These are phyloP conservation scores for Trypanosoma vivax DNA, from an alignment of 208 protist genomes.

Conservation along the genomic window DNA sequence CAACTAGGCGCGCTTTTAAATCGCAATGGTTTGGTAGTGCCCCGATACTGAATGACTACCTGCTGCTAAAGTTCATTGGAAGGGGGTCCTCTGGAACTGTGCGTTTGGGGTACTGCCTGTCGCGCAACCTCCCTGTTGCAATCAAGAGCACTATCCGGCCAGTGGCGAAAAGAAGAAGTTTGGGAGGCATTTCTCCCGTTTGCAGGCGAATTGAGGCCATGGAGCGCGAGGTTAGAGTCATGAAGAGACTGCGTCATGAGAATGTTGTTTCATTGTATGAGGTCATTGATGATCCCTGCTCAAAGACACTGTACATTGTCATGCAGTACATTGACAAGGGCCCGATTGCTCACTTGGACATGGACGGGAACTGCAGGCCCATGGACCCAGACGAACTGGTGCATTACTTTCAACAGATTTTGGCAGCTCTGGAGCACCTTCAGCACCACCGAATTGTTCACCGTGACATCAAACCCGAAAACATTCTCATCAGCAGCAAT, in stretches of 20 bases:
- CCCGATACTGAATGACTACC: conserved; percentile 41
- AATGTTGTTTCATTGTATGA: conserved; percentile 93
- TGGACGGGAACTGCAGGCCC: conserved; percentile 21
- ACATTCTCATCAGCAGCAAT: conserved; percentile 33
- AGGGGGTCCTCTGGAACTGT: conserved; percentile 32
- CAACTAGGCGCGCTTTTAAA: background rate
- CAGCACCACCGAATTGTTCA: conserved; percentile 29
- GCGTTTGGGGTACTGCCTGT: conserved; percentile 22
- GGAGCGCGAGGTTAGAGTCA: conserved; percentile 88
- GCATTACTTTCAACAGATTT: conserved; percentile 11
- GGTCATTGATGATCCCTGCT: conserved; percentile 92
- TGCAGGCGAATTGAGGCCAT: conserved; percentile 21
- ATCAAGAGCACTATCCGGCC: conserved; percentile 37
- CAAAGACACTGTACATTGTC: conserved; percentile 85
- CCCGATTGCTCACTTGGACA: conserved; percentile 30
- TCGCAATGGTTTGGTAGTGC: conserved; percentile 6
- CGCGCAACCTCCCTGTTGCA: conserved; percentile 20
- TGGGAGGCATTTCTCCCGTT: background rate
- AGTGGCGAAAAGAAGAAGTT: conserved; percentile 7
- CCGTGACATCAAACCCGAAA: conserved; percentile 64
- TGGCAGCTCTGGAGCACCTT: conserved; percentile 22
- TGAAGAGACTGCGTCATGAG: conserved; percentile 92
- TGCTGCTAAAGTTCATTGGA: conserved; percentile 33
- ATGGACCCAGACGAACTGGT: conserved; percentile 28
- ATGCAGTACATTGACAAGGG: conserved; percentile 87